Conservation (phyloP, 2,329 filamentous ascomycete species). For the Fusarium redolens region DNA sequence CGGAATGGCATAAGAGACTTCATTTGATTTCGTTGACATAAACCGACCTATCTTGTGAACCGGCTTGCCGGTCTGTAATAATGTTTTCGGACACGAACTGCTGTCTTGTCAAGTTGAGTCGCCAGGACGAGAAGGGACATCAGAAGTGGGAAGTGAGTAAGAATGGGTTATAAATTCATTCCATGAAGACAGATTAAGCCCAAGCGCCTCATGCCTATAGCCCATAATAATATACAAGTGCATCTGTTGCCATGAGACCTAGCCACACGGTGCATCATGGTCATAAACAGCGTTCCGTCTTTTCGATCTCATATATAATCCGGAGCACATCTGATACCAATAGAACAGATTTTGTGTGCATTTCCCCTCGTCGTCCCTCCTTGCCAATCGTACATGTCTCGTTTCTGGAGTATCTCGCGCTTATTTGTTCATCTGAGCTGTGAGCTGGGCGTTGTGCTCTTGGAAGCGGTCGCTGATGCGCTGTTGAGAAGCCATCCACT, state of each 20-base stretch:
- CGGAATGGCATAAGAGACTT: conserved; percentile 30
- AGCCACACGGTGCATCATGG: conserved; percentile 22
- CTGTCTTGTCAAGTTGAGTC: background rate
- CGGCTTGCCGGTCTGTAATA: background rate
- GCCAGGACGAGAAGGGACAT: background rate
- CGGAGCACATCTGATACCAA: conserved; percentile 22
- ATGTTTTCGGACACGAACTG: background rate
- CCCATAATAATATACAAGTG: conserved; percentile 43
- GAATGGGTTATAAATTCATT: conserved; percentile 25
- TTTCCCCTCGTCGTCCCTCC: conserved; percentile 7
- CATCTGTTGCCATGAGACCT: conserved; percentile 34
- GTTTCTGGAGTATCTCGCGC: background rate
- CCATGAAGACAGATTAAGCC: conserved; percentile 5
- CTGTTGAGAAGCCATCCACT: conserved; percentile 92
- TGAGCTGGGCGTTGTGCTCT: conserved; percentile 73
- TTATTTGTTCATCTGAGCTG: conserved; percentile 61
- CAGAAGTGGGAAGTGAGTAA: conserved; percentile 14
- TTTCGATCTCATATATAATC: conserved; percentile 16
- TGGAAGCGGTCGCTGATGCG: conserved; percentile 91
- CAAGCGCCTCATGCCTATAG: conserved; percentile 20
- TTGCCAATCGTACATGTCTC: conserved; percentile 40
- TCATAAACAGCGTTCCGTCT: conserved; percentile 11
- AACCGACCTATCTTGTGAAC: background rate
- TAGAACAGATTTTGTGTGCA: conserved; percentile 7
- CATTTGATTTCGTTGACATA: conserved; percentile 14